Evolutionary conservation across 2,329 filamentous ascomycete species (phyloP).

Genomic region (Exutisphaerella laricina): DNA sequence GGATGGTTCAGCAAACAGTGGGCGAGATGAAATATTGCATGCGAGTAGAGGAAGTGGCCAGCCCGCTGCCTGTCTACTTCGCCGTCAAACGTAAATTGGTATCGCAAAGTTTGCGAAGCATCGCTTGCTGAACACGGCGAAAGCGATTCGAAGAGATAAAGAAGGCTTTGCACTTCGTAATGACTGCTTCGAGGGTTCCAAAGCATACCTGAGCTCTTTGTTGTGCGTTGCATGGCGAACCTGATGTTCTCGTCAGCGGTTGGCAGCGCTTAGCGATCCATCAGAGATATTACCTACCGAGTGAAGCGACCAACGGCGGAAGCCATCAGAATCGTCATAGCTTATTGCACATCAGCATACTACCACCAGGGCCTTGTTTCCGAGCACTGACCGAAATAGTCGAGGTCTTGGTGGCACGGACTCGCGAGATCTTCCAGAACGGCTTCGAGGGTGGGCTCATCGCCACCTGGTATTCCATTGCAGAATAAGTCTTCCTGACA

Average conservation of each 20-base stretch:
- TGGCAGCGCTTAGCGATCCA: neutral
- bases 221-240: slow-evolving; percentile 2
- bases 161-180: neutral
- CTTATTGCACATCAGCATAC: neutral
- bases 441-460: slow-evolving; percentile 4
- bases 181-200: slow-evolving; percentile 4
- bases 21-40: slow-evolving; percentile 5
- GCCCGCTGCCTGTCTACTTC: slow-evolving; percentile 6
- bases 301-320: slow-evolving; percentile 5
- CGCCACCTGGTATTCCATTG: slow-evolving; percentile 2
- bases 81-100: slow-evolving; percentile 6
- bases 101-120: slow-evolving; percentile 4
- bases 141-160: slow-evolving; percentile 6
- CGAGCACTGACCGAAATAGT: neutral
- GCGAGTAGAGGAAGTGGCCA: slow-evolving; percentile 9
- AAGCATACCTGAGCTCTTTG: neutral
- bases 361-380: neutral
- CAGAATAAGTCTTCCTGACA: slow-evolving; percentile 7
- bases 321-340: slow-evolving; percentile 3
- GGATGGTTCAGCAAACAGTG: slow-evolving; percentile 12
- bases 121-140: slow-evolving; percentile 1
- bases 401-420: slow-evolving; percentile 4
- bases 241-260: neutral
- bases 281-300: neutral
- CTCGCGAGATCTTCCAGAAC: slow-evolving; percentile 5